These are phyloP conservation scores for Saturnispora quitensis DNA, from an alignment of 805 yeast species.

Conservation along the genomic window DNA sequence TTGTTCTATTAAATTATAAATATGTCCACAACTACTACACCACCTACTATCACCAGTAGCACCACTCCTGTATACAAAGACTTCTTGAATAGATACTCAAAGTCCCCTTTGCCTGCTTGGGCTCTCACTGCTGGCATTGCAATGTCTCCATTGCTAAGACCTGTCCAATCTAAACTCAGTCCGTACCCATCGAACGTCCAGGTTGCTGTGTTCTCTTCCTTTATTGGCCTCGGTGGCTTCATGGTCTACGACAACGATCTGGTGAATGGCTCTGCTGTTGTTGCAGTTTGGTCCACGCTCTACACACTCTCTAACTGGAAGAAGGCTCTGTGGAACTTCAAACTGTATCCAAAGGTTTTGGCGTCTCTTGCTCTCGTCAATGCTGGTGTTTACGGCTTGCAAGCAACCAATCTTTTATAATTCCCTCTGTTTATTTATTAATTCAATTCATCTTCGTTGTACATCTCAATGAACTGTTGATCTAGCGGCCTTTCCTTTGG, in stretches of 20 bases:
- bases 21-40: not conserved
- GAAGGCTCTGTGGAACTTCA: conserved; percentile 44
- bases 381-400: conserved; percentile 45
- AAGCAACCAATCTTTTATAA: not conserved
- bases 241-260: conserved; percentile 71
- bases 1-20: not conserved
- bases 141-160: conserved; percentile 17
- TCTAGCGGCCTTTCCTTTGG: conserved; percentile 95
- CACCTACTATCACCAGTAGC: not conserved
- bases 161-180: conserved; percentile 2
- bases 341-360: conserved; percentile 53
- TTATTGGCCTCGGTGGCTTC: conserved; percentile 59
- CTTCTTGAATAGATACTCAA: not conserved
- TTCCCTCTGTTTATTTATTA: not conserved
- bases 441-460: conserved; percentile 38
- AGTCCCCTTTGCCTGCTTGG: conserved; percentile 43
- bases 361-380: conserved; percentile 52
- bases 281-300: conserved; percentile 71
- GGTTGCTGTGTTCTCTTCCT: conserved; percentile 46
- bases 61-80: not conserved
- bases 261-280: conserved; percentile 72
- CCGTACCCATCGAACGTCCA: conserved; percentile 23
- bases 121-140: conserved; percentile 30
- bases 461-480: conserved; percentile 90
- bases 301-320: conserved; percentile 66